Percentiles rank a stretch among this genome's conserved stretches.
These are phyloP conservation scores for Suhomyces choctaworum DNA, from an alignment of 1,139 yeast genomes.

Conservation along the genomic window DNA sequence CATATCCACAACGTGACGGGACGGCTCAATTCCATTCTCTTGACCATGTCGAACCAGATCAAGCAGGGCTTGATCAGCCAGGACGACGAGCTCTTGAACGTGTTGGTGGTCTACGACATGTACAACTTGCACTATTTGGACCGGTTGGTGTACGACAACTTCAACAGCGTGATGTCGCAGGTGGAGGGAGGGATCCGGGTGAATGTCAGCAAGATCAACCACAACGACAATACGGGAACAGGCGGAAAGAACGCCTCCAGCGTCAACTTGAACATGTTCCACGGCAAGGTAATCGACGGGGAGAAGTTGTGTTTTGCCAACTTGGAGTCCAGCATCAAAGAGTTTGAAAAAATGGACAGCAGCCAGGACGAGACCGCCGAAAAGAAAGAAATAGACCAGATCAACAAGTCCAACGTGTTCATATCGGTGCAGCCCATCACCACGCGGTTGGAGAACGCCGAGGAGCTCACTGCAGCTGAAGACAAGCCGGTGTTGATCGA, in stretches of 20 bases:
- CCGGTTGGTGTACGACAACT: constrained; percentile 62
- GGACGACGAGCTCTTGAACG: constrained; percentile 52
- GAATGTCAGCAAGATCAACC: constrained; percentile 53
- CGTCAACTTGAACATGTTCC: constrained; percentile 65
- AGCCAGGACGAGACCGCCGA: constrained; percentile 27
- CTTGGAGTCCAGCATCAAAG: constrained; percentile 68
- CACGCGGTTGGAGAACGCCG: constrained; percentile 21
- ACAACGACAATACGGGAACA: constrained; percentile 26
- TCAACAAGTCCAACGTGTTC: constrained; percentile 65
- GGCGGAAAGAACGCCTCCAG: constrained; percentile 11
- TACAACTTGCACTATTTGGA: constrained; percentile 68
- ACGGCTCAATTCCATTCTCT: constrained; percentile 37
- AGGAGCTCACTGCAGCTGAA: constrained; percentile 29
- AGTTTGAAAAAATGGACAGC: constrained; percentile 33
- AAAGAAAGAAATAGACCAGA: constrained; percentile 16
- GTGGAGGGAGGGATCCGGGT: constrained; percentile 86
- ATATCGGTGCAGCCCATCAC: constrained; percentile 74
- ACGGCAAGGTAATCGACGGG: constrained; percentile 82
- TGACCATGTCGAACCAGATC: constrained; percentile 43
- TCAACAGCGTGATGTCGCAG: constrained; percentile 82
- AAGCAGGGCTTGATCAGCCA: constrained; percentile 69
- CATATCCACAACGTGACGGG: constrained; percentile 30
- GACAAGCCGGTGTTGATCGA: constrained; percentile 47
- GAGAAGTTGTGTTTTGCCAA: constrained; percentile 87
- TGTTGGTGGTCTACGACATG: constrained; percentile 73